These are phyloP conservation scores for Sordaria brevicollis DNA, from an alignment of 495 filamentous ascomycete species.

Conservation along the genomic window DNA sequence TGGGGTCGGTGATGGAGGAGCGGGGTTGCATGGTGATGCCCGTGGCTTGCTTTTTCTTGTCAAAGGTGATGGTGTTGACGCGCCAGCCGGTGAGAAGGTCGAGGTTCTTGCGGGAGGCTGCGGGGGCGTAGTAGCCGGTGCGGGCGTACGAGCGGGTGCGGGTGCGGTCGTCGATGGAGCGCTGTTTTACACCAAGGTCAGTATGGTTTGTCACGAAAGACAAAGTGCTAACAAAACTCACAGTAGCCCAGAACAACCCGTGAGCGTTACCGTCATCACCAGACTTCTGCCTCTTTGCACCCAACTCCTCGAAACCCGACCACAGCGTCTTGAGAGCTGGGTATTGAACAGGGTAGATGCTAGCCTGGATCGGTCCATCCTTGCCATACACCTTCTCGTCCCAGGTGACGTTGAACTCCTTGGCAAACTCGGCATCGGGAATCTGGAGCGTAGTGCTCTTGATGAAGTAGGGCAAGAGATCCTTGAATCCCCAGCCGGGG, in stretches of 20 bases:
- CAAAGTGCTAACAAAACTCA: not conserved
- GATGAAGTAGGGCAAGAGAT: slow-evolving; percentile 12
- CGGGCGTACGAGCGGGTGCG: slow-evolving; percentile 19
- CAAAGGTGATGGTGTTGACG: not conserved
- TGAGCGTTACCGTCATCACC: not conserved
- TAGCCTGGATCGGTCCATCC: not conserved
- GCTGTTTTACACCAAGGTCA: slow-evolving; percentile 26
- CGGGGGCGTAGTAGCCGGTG: slow-evolving; percentile 22
- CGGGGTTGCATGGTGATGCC: slow-evolving; percentile 31
- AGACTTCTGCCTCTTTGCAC: not conserved
- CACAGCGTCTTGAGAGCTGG: not conserved
- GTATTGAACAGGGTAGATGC: slow-evolving; percentile 1
- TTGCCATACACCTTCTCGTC: slow-evolving; percentile 1
- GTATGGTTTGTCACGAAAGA: slow-evolving; percentile 9
- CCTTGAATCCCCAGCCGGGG: slow-evolving; percentile 15
- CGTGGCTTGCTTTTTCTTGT: slow-evolving; percentile 8
- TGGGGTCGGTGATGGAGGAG: slow-evolving; percentile 28
- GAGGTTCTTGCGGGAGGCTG: slow-evolving; percentile 24
- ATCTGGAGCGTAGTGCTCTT: slow-evolving; percentile 7
- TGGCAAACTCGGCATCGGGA: not conserved
- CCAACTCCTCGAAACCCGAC: not conserved
- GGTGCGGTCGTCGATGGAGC: slow-evolving; percentile 23
- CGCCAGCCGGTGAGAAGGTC: slow-evolving; percentile 1
- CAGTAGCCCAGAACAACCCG: not conserved
- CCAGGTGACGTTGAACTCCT: slow-evolving; percentile 2